Base-by-base conservation (phyloP, 2,329 filamentous ascomycete species). In the Pseudovirgaria hyperparasitica region DNA sequence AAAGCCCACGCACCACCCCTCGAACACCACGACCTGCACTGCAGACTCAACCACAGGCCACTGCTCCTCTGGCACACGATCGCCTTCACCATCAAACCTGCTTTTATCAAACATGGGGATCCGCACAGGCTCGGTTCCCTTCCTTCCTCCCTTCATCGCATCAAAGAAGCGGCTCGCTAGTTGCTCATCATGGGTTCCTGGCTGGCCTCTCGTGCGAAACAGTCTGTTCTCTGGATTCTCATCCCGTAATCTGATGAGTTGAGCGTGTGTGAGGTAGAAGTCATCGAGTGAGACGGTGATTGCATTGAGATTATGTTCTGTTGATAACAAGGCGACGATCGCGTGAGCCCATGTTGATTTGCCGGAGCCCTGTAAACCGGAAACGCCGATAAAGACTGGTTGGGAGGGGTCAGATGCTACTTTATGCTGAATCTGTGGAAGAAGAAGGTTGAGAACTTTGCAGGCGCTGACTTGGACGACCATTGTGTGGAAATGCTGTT, bases 1-100 rank as follows among this genome's bases (percentile, higher is more conserved):
- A 56, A 93, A 93, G 3, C 84, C 86, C 9, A 92, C 73, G 50
- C 79, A 90, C 86, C 85, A 93, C 11, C 86, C 85, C 52, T 94
- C 85, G 36, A 93, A 75, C 27, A 93, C 70, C 13, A 93, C 66
- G 5, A 87, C 71, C 27, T 67, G 63, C 2, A 71, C 55, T n/a
- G 52, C 59, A 3, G 49, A 55, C 38, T 72, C 72, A 32, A 77
- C 63, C 9, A 46, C 45, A 15, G 63, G 56, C 81, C 84, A 92
- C 24, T 64, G 46, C 8, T 54, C 56, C 30, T 67, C 55, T 0
- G 76, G 70, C 1, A 70, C 60, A 26, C 85, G 75, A 54, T 92
- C 84, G 13, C 85, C 85, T 34, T 76, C 68, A 8, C 85, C 85
- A 13, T 60, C 56, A 54, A 75, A 82, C 10, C 73, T 72, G 27